phyloP scores from a whole-genome alignment of 345 rosid species.

The Lepidium sativum region DNA sequence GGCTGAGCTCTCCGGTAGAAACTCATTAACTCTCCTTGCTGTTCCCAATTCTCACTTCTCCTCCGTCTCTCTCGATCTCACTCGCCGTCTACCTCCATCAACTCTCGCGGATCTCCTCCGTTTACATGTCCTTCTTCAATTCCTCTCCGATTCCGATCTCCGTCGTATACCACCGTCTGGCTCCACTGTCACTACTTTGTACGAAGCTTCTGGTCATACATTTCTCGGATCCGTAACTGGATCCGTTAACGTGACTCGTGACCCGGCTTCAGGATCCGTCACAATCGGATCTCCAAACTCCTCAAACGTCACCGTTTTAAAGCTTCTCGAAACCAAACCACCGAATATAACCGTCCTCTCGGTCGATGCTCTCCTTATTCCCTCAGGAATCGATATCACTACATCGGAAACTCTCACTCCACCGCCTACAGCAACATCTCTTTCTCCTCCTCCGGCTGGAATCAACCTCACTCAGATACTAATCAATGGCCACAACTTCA shows the following conservation, averaged over 20 bases:
- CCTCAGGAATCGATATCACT: conserved; percentile 60
- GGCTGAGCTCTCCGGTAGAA: conserved; percentile 47
- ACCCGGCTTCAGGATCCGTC: conserved; percentile 38
- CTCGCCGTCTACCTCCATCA: conserved; percentile 60
- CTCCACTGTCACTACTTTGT: conserved; percentile 22
- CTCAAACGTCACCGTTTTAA: conserved; percentile 50
- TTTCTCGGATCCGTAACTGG: conserved; percentile 39
- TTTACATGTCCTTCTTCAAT: conserved; percentile 74
- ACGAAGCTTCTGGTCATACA: conserved; percentile 25
- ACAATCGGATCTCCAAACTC: conserved; percentile 40
- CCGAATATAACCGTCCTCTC: conserved; percentile 65
- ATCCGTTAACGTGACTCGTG: conserved; percentile 65
- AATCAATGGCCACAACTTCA: conserved; percentile 74
- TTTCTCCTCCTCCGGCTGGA: conserved; percentile 30
- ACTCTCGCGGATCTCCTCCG: conserved; percentile 80
- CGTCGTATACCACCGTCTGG: conserved; percentile 43
- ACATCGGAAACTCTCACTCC: conserved; percentile 60
- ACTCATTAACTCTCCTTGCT: conserved; percentile 71
- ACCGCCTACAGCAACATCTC: conserved; percentile 14
- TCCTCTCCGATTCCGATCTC: conserved; percentile 59
- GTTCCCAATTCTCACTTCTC: conserved; percentile 65
- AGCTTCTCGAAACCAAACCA: conserved; percentile 46
- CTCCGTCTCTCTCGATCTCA: conserved; percentile 35
- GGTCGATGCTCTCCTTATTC: conserved; percentile 54
- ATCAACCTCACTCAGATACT: conserved; percentile 68